These are phyloP conservation scores for Trichoderma semiorbis DNA, from an alignment of 2,329 filamentous ascomycete genomes.

Conservation along the genomic window DNA sequence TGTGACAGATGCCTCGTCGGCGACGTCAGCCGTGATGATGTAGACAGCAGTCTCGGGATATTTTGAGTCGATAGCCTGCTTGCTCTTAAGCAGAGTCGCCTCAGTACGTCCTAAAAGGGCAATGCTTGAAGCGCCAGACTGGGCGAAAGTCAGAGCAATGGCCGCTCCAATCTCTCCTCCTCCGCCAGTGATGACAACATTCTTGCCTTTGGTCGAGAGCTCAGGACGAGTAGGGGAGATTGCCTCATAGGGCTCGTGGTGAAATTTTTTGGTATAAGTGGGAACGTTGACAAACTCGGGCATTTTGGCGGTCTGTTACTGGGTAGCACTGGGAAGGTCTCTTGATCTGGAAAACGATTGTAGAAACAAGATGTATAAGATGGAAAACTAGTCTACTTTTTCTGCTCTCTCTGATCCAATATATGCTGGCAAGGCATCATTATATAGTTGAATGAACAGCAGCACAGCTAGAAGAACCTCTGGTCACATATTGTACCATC, in stretches of 20 bases:
- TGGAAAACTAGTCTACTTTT: background rate
- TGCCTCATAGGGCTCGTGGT: constrained; percentile 28
- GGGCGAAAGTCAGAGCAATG: constrained; percentile 54
- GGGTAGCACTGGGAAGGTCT: background rate
- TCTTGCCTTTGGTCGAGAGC: constrained; percentile 39
- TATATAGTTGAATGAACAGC: background rate
- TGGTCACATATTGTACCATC: background rate
- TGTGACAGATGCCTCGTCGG: constrained; percentile 23
- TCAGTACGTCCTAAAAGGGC: constrained; percentile 40
- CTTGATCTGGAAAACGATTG: background rate
- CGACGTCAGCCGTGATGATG: constrained; percentile 33
- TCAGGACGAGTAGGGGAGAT: constrained; percentile 34
- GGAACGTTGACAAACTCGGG: background rate
- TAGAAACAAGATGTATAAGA: background rate
- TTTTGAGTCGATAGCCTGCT: constrained; percentile 41
- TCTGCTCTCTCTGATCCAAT: background rate
- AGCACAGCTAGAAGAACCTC: background rate
- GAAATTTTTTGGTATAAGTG: constrained; percentile 17
- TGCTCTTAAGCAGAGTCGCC: constrained; percentile 30
- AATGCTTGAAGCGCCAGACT: constrained; percentile 38
- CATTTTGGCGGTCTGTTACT: background rate
- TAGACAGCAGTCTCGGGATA: constrained; percentile 47
- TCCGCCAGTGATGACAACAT: constrained; percentile 62
- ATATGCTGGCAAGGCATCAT: background rate
- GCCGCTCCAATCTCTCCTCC: constrained; percentile 61